A percentile compares a stretch with the other conserved stretches of the same genome.
Evolutionary conservation across 371 early-diverging fungal species (phyloP).

Genomic region (Lichtheimia hyalospora): DNA sequence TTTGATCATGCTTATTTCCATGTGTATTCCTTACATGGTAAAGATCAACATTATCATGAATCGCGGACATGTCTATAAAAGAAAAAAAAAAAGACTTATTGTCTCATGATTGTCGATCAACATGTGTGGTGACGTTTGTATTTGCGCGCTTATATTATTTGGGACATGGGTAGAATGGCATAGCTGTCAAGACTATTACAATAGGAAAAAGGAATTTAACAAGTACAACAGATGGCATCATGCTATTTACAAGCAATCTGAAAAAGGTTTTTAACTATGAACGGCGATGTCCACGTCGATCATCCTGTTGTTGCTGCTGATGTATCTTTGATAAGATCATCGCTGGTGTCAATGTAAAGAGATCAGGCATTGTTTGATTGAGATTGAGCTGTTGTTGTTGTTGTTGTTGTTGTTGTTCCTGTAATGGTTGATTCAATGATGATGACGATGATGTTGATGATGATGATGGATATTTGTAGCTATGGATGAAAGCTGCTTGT

Average conservation of each 20-base stretch:
- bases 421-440: neutral
- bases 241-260: no score
- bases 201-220: no score
- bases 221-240: no score
- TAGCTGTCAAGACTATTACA: no score
- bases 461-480: neutral
- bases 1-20: no score
- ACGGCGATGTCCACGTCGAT: no score
- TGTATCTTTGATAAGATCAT: neutral
- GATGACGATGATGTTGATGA: no score
- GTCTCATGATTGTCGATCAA: neutral
- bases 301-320: neutral
- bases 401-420: neutral
- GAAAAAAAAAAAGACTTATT: neutral
- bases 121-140: no score
- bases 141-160: no score
- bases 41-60: constrained; percentile 2
- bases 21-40: neutral
- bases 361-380: neutral
- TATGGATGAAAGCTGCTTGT: constrained; percentile 18
- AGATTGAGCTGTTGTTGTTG: neutral
- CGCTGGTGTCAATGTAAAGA: neutral
- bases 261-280: no score
- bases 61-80: neutral
- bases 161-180: no score